These are phyloP conservation scores for Stagonosporopsis vannaccii DNA, from an alignment of 2,329 filamentous ascomycete genomes.

Conservation along the genomic window DNA sequence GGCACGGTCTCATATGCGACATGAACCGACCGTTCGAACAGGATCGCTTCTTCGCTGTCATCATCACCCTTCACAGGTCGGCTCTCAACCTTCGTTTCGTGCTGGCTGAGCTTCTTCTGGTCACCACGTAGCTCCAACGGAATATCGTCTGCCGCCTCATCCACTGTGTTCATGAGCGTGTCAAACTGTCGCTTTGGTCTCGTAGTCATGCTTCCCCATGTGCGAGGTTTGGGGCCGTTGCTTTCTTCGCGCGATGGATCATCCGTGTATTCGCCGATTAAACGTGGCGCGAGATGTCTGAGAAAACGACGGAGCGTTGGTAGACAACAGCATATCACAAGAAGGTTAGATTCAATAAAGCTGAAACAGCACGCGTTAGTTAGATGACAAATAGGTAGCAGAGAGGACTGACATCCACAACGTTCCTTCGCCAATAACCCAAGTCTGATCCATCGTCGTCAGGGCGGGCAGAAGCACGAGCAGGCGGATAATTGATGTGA, in stretches of 20 bases:
- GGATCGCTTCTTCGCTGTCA: conserved; percentile 29
- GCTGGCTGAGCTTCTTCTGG: neutral
- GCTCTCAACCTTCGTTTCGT: conserved; percentile 12
- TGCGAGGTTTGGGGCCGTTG: conserved; percentile 12
- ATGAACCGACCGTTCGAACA: conserved; percentile 29
- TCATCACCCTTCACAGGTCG: conserved; percentile 10
- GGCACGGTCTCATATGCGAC: conserved; percentile 20
- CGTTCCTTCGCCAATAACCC: neutral
- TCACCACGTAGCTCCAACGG: conserved; percentile 8
- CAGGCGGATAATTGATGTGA: conserved; percentile 8
- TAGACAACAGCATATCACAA: conserved; percentile 53
- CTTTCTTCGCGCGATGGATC: neutral
- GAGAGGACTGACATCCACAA: conserved; percentile 5
- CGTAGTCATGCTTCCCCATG: conserved; percentile 17
- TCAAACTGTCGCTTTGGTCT: conserved; percentile 23
- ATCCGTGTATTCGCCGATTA: conserved; percentile 29
- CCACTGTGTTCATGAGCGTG: conserved; percentile 26
- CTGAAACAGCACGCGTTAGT: conserved; percentile 23
- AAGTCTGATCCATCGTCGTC: neutral
- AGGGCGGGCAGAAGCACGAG: conserved; percentile 8
- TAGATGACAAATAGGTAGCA: neutral
- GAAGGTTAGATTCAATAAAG: conserved; percentile 51
- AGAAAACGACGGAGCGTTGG: conserved; percentile 53
- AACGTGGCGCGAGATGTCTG: conserved; percentile 45
- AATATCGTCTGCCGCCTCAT: conserved; percentile 18